Evolutionary conservation across 257 asterid species (phyloP), one percentile per base, ranked within the genome.

Genomic region (Thymus mandschuricus): DNA sequence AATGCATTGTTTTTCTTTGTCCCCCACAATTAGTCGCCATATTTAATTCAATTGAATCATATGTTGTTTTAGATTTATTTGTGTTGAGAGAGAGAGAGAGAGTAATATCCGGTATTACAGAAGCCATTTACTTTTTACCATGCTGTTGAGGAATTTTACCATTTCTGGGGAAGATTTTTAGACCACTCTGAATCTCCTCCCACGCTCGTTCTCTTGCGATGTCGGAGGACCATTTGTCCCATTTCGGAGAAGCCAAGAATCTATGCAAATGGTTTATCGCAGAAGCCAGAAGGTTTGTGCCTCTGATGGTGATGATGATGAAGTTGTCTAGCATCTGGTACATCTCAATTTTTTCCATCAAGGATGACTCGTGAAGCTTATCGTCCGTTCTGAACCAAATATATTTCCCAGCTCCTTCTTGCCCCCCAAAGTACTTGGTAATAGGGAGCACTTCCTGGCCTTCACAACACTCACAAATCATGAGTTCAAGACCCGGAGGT

Each of bases 181-280:
- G 55, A 52, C 68, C 63, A 34, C 68, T 9, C 69, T 21, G 29
- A 51, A 45, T 64, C 21, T 80, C 84, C 54, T 70, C 78, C 97
- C 96, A 90, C 58, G 82, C n/a, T 62, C 58, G 79, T 81, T 93
- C 89, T 76, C 87, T 84, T 15, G 85, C 84, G 9, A 93, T 90
- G 59, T 87, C 97, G 4, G 93, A 87, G 45, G 83, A 72, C 97
- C 96, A 90, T 50, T 81, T 84, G 83, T 94, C 96, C 98, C 98
- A 94, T 74, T 75, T 85, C 61, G 91, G 68, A 29, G 95, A 84
- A 43, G 86, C 76, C 85, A 94, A 74, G 74, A 69, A 84, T 78
- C 84, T 94, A 41, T 78, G 80, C 35, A 86, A 84, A 65, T 75
- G 77, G 65, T 82, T 78, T 65, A 91, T 79, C 54, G 82, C 82